Evolutionary conservation across 441 rosid genomes (phyloP), one percentile per base, ranked within the genome.

Genomic region (Adansonia gregorii): DNA sequence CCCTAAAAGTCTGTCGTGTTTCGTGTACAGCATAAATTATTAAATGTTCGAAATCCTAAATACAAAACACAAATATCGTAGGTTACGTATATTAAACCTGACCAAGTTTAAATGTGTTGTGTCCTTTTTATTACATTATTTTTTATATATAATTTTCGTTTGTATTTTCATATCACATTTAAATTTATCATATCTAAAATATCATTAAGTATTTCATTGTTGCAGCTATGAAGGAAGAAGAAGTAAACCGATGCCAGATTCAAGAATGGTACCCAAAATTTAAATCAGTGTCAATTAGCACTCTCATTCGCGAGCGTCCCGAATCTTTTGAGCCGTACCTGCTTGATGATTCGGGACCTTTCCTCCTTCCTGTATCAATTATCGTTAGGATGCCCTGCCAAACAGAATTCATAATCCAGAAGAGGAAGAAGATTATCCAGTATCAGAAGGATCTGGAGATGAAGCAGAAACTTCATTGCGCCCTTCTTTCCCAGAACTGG

Each of bases 241-340:
- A 92, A 78, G 88, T 92, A 6, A 87, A 88, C 48, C 82, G 84
- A 11, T 94, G 97, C 80, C 98, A 94, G 82, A 89, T 91, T 81
- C 94, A 92, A 66, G 91, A 88, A 65, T 92, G 97, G 95, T 94
- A 92, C 65, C 96, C 95, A 0, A 94, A 86, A 71, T 91, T 94
- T 75, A 90, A 77, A 87, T 83, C 90, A 2, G 76, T 83, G 45
- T 90, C 96, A 52, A 83, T 94, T 12, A 91, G 67, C 82, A 92
- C 97, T 67, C 84, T 82, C 77, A 86, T 89, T 48, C 97, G 85
- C 74, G 69, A 85, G 71, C 95, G 91, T 79, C 94, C 94, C 0
- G 94, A 94, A 60, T 80, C 90, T 39, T 93, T 94, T 84, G 88
- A 92, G 12, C 80, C 74, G 52, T 92, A 92, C 74, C 90, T 94